Conservation (phyloP, 176 grass and related monocot genomes). For the Otatea glauca region DNA sequence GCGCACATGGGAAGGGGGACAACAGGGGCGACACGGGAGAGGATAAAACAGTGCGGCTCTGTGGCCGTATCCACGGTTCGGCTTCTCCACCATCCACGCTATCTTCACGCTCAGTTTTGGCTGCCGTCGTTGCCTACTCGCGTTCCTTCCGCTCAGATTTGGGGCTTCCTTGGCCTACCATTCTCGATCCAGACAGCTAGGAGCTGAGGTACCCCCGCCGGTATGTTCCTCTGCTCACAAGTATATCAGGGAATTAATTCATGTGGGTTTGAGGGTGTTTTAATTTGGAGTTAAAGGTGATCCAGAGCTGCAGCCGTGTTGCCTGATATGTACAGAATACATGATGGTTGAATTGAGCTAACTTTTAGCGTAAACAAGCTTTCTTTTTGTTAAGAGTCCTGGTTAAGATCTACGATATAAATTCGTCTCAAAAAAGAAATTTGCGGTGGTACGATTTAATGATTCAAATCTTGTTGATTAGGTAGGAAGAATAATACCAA, state of each 20-base stretch:
- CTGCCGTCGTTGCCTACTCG: neutral
- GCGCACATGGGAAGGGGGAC: constrained; percentile 26
- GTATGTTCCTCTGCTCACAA: neutral
- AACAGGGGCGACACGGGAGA: neutral
- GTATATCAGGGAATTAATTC: neutral
- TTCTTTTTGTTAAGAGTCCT: neutral
- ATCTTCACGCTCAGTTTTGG: neutral
- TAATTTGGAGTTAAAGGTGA: neutral
- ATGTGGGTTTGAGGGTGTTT: neutral
- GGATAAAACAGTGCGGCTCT: constrained; percentile 15
- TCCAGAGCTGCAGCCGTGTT: neutral
- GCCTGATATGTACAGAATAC: neutral
- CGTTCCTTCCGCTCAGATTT: constrained; percentile 19
- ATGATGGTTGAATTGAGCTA: neutral
- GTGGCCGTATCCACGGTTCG: constrained; percentile 13
- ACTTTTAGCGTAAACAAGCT: neutral
- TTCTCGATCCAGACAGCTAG: neutral
- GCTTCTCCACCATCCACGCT: neutral
- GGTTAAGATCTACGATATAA: neutral
- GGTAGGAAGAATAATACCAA: neutral
- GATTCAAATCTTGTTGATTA: neutral
- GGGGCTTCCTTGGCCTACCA: neutral
- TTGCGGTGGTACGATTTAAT: neutral
- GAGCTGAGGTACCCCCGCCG: neutral
- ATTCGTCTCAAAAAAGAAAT: neutral